Evolutionary conservation across 768 basidiomycete species (phyloP), one percentile per base, ranked within the genome.

Genomic region (Obba rivulosa): DNA sequence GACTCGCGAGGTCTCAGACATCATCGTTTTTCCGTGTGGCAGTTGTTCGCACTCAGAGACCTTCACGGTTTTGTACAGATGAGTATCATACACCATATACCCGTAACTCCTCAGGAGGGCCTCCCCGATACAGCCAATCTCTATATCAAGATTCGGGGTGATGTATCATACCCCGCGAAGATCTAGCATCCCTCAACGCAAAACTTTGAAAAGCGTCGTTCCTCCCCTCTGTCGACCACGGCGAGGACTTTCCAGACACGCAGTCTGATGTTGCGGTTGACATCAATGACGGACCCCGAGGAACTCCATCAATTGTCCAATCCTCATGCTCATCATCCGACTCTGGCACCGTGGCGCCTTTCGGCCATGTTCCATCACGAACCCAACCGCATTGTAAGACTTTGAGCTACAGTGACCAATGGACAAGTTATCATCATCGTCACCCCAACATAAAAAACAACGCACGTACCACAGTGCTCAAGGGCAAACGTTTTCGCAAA

Each of bases 281-380:
- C 20, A 34, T 35, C 34, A 45, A 8, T 13, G 36, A 4, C 4
- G 45, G 24, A 3, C 21, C 21, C 11, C 21, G 16, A 36, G 34
- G n/a, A 14, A 11, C 24, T 17, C 18, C 18, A n/a, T 39, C 45
- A 23, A 21, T 35, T 8, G 35, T 11, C 23, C 8, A 10, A 34
- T 20, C 39, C 3, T 39, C 36, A 17, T 71, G 55, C 40, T 72
- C 69, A 39, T 85, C 78, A 56, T 86, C 84, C 13, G 83, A 73
- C 45, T 80, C 78, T 8, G 79, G 83, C n/a, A 68, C 84, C 3
- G 70, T 64, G 34, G 76, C 70, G 16, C 77, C 81, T 34, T 68
- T 65, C 17, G 88, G 88, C 88, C 88, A 91, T 39, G 83, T 87
- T 42, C 79, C 72, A 42, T 91, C 87, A 43, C 78, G 78, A 40